Evolutionary conservation across 495 filamentous ascomycete genomes (phyloP), one percentile per base, ranked within the genome.

Genomic region (Xylaria venustula): DNA sequence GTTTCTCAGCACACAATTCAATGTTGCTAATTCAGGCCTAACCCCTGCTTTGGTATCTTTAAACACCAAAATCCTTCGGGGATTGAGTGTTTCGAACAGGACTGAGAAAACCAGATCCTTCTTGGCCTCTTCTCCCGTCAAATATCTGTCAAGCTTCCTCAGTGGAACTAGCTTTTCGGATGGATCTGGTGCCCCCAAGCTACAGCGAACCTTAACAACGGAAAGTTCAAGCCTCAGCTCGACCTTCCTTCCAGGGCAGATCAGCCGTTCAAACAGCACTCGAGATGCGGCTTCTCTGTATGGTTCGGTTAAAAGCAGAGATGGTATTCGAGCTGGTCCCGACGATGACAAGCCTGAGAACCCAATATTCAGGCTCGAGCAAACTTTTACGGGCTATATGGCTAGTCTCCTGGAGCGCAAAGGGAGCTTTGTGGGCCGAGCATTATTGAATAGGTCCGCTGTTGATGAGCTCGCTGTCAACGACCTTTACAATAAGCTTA

Each of bases 401-500:
- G 83, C 91, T 58, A 88, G 89, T 54, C 77, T 98, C 32, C 90
- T 88, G 60, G 87, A 89, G 52, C 82, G 92, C 58, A 93, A 92
- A 72, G 92, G 92, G 20, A 92, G 91, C 68, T 87, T 96, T 47
- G 82, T 94, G 53, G 92, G 90, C 28, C 84, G 86, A 47, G 84
- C 84, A 17, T 77, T 97, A 23, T 84, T 90, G 46, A 85, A 81
- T 67, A 81, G 92, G 65, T 84, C 83, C 22, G 73, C 81, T 25
- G 90, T 87, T 3, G 90, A 96, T 63, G 89, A 93, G 62, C 82
- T 92, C 17, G 77, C 81, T 1, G 87, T 96, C 52, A 96, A 96
- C 69, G 91, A 95, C 63, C 79, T 97, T n/a, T 97, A 96, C 75
- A 97, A 96, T 66, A 79, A 84, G 32, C 80, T 97, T 30, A 81